phyloP scores from a whole-genome alignment of 495 filamentous ascomycete species.

The Halenospora varia region DNA sequence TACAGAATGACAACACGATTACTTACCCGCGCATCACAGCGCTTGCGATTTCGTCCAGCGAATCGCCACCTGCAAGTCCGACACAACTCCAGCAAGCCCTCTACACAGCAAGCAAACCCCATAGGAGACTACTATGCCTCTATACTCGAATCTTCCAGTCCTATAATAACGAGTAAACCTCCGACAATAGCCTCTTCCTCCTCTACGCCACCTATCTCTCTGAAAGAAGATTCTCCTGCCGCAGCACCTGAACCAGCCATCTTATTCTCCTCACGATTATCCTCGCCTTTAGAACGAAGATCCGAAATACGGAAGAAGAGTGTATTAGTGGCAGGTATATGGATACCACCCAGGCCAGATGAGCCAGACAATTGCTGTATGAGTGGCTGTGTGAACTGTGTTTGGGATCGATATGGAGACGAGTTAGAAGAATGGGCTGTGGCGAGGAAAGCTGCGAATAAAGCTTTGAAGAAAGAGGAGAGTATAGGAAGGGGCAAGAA shows the following conservation, averaged over 20 bases:
- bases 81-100: conserved; percentile 10
- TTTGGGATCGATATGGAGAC: conserved; percentile 88
- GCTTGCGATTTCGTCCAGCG: conserved; percentile 15
- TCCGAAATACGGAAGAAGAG: conserved; percentile 53
- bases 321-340: conserved; percentile 69
- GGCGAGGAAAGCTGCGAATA: conserved; percentile 52
- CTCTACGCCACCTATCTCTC: conserved; percentile 3
- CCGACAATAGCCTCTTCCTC: conserved; percentile 14
- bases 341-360: conserved; percentile 74
- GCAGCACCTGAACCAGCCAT: conserved; percentile 9
- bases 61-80: conserved; percentile 11
- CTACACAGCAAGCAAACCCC: conserved; percentile 23
- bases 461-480: conserved; percentile 32
- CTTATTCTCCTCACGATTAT: conserved; percentile 23
- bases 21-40: conserved; percentile 16
- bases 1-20: conserved; percentile 22
- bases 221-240: background rate
- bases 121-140: conserved; percentile 25
- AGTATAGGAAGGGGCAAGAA: conserved; percentile 36
- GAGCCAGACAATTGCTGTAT: conserved; percentile 99
- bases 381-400: conserved; percentile 96
- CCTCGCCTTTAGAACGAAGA: conserved; percentile 45
- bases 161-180: conserved; percentile 9
- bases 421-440: conserved; percentile 85
- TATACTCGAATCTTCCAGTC: conserved; percentile 17